Base-by-base conservation (phyloP, 23 red algal species). In the Gracilaria domingensis region DNA sequence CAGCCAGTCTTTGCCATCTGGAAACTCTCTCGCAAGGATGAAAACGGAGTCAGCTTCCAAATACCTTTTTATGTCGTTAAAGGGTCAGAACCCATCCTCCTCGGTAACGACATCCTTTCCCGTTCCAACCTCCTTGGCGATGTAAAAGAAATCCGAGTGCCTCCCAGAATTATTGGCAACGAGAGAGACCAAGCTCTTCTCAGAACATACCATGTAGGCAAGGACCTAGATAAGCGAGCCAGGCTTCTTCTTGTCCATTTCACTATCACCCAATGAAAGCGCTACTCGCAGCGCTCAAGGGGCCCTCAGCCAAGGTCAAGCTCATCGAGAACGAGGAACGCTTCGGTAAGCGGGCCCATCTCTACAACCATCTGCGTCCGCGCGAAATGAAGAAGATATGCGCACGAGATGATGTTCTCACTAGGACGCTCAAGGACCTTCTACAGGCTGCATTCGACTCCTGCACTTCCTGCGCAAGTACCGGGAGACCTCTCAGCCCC, bases 391-490 rank as follows among this genome's bases (percentile, higher is more conserved):
- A 18, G n/a, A 73, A 16, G 67, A 73, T 73, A 5, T 73, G 38
- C 21, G 20, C 1, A 12, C 2, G 67, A 40, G 67, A 35, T 8
- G 38, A 1, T 39, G 67, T 73, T 40, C 67, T 73, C 33, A 73
- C 67, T 20, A 11, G 38, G 7, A 73, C 38, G 1, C 67, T 73
- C 18, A 35, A 73, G 21, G 20, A 1, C 0, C 67, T 73, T 8
- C 21, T 73, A 1, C 4, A 73, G 18, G 17, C 33, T 8, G 30
- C 67, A 17, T 44, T n/a, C 81, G 81, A 64, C 12, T 42, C 58
- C 56, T 89, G 85, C 34, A 77, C 24, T 3, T 38, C 71, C 20
- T 89, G 70, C 57, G 47, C 72, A 11, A 62, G 42, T 0, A 64
- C 67, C 7, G 85, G 29, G 0, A 66, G 38, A 47, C 42, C 85